A percentile compares a stretch with the other conserved stretches of the same genome.
Conservation (phyloP, 2,329 filamentous ascomycete species). For the Paraphoma chrysanthemicola region DNA sequence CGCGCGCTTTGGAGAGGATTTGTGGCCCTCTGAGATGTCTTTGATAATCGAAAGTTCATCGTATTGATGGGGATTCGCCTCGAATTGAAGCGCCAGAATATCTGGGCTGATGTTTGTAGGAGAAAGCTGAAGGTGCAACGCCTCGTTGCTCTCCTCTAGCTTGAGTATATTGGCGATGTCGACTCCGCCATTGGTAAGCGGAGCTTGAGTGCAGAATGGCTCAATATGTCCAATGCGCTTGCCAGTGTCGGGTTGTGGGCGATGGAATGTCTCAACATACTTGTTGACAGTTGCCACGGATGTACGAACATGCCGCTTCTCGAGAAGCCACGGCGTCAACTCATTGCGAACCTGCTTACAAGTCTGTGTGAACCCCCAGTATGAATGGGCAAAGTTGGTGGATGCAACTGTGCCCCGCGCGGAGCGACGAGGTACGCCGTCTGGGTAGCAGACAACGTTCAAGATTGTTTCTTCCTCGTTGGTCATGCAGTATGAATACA, state of each 20-base stretch:
- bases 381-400: constrained; percentile 11
- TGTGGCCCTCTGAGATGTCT: too few species aligned
- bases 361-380: constrained; percentile 11
- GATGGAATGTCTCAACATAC: constrained; percentile 11
- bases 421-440: constrained; percentile 10
- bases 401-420: constrained; percentile 1
- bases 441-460: constrained; percentile 9
- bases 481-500: constrained; percentile 8
- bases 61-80: too few species aligned
- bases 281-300: constrained; percentile 6
- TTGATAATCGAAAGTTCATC: too few species aligned
- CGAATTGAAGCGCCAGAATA: too few species aligned
- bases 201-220: constrained; percentile 3
- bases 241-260: background rate
- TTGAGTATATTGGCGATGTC: constrained; percentile 3
- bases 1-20: too few species aligned
- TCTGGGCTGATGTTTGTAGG: background rate
- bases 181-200: constrained; percentile 5
- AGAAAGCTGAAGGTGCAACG: constrained; percentile 5
- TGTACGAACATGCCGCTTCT: constrained; percentile 8
- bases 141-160: background rate
- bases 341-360: constrained; percentile 3
- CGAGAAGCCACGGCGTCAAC: constrained; percentile 8
- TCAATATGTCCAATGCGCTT: constrained; percentile 3
- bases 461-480: constrained; percentile 6